Percentiles rank a stretch among this genome's conserved stretches.
phyloP scores from a whole-genome alignment of 495 filamentous ascomycete species.

The Penicillium antarcticum region DNA sequence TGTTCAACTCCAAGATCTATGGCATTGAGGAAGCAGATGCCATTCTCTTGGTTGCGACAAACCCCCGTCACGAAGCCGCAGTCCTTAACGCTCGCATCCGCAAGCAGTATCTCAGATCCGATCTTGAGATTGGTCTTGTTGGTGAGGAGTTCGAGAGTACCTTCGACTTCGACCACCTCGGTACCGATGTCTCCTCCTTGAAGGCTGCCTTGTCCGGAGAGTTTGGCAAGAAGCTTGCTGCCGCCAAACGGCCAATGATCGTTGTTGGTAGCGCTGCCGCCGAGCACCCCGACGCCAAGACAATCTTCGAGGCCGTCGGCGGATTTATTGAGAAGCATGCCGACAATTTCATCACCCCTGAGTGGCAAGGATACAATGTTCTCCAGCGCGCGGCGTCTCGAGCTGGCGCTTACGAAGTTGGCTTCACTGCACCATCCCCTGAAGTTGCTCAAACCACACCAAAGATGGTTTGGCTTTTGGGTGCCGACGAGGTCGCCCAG shows the following conservation, averaged over 20 bases:
- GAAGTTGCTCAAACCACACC: slow-evolving; percentile 75
- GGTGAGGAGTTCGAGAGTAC: slow-evolving; percentile 89
- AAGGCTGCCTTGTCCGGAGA: slow-evolving; percentile 81
- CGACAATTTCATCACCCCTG: slow-evolving; percentile 76
- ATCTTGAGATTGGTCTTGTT: slow-evolving; percentile 88
- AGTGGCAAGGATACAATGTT: slow-evolving; percentile 98
- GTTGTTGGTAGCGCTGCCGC: slow-evolving; percentile 85
- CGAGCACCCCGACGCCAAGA: slow-evolving; percentile 86
- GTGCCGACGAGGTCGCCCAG: slow-evolving; percentile 82
- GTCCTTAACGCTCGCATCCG: slow-evolving; percentile 93
- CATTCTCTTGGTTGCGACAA: slow-evolving; percentile 90
- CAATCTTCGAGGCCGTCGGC: slow-evolving; percentile 86
- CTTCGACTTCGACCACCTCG: slow-evolving; percentile 89
- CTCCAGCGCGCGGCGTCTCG: slow-evolving; percentile 91
- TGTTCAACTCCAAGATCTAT: slow-evolving; percentile 92
- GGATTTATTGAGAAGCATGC: slow-evolving; percentile 89
- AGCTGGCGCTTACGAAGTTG: slow-evolving; percentile 89
- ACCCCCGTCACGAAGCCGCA: slow-evolving; percentile 90
- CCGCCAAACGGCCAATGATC: slow-evolving; percentile 93
- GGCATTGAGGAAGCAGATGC: slow-evolving; percentile 92
- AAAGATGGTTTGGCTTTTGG: slow-evolving; percentile 96
- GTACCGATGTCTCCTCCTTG: slow-evolving; percentile 67
- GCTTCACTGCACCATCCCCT: slow-evolving; percentile 80
- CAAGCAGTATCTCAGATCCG: slow-evolving; percentile 95
- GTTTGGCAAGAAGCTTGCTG: slow-evolving; percentile 85